Percentiles rank a stretch among this genome's conserved stretches.
These are phyloP conservation scores for Fennellomyces sp. DNA, from an alignment of 371 early-diverging fungal species.

Conservation along the genomic window DNA sequence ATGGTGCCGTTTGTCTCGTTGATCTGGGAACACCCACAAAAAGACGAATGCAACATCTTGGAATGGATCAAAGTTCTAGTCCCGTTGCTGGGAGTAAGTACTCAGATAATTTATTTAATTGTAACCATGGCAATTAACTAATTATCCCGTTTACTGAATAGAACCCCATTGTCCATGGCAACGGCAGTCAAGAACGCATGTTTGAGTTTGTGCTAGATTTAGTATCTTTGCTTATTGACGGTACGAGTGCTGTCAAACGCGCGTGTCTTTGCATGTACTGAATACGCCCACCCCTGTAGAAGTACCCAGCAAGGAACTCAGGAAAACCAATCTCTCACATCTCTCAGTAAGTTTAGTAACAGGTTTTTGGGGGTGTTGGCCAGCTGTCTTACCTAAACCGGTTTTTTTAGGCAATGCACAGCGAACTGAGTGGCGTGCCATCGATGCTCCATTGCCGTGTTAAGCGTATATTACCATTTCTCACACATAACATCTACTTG, in stretches of 20 bases:
- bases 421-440: slow-evolving; percentile 49
- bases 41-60: slow-evolving; percentile 50
- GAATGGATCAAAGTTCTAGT: slow-evolving; percentile 46
- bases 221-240: slow-evolving; percentile 62
- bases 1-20: slow-evolving; percentile 58
- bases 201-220: slow-evolving; percentile 67
- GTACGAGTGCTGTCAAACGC: too few relatives aligned
- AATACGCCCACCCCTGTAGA: slow-evolving; percentile 22
- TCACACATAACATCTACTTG: slow-evolving; percentile 61
- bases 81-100: slow-evolving; percentile 41
- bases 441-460: slow-evolving; percentile 59
- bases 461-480: slow-evolving; percentile 62
- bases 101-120: neutral
- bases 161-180: slow-evolving; percentile 62
- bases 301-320: slow-evolving; percentile 37
- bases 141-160: slow-evolving; percentile 17
- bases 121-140: neutral
- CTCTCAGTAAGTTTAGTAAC: slow-evolving; percentile 28
- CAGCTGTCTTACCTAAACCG: slow-evolving; percentile 1
- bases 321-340: slow-evolving; percentile 31
- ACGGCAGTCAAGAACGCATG: slow-evolving; percentile 62
- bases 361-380: neutral
- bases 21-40: slow-evolving; percentile 58
- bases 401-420: slow-evolving; percentile 34
- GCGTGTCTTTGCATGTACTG: neutral